Evolutionary conservation across 106 monocot species (phyloP), one percentile per base, ranked within the genome.

Genomic region (Dendrobium nobile): DNA sequence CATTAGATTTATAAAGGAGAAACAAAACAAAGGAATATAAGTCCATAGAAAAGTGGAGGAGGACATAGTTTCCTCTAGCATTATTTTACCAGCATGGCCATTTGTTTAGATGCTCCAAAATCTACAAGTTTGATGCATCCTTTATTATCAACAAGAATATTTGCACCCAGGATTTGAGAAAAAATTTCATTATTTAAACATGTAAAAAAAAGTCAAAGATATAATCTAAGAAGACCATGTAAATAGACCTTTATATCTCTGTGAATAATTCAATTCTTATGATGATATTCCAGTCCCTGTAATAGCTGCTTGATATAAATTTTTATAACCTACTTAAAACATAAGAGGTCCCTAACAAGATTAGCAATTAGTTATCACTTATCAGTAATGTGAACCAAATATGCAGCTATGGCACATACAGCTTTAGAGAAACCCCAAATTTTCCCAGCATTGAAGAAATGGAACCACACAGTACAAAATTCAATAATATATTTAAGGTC

Each of bases 71-170:
- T 74, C 42, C 40, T 33, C 40, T 41, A 16, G 31, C n/a, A 33
- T 22, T 70, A 70, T 11, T 78, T 9, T 89, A 94, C 97, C 94
- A 98, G 88, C 81, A 88, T 86, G 76, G 84, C 94, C 56, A 98
- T 94, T 94, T 94, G 88, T 82, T 98, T 98, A 54, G 97, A 98
- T 83, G 97, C 97, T 9, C 97, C 97, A 89, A 98, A 98, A 75
- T 98, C 97, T 40, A 92, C 94, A 77, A 98, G 92, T 78, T 94
- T 98, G 74, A 94, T 98, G 84, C 94, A 92, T 0, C 97, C 97
- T 88, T 98, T 94, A 76, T 98, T 98, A 85, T 98, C 97, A 37
- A 98, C 97, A 56, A 98, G 92, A 79, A 98, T 98, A 76, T 98
- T 98, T 56, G 94, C 94, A 27, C 94, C 97, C 97, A 94, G 81